Percentiles rank a stretch among this genome's conserved stretches.
These are phyloP conservation scores for Penicillium sp. DNA, from an alignment of 2,329 filamentous ascomycete genomes.

Conservation along the genomic window DNA sequence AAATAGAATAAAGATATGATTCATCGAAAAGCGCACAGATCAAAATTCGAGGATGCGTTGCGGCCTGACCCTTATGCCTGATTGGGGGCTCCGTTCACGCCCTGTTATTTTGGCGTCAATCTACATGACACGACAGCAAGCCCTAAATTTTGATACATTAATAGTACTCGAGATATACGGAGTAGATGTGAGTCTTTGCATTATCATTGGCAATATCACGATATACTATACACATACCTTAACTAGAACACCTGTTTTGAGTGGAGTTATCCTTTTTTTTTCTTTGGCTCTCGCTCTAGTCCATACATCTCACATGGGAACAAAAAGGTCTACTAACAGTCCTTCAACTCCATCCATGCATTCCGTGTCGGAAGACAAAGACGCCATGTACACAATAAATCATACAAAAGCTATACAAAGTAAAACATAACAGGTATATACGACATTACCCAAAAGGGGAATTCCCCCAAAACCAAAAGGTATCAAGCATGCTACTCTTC, in stretches of 20 bases:
- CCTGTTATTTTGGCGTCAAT: conserved; percentile 6
- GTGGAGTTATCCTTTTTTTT: conserved; percentile 9
- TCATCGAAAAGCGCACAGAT: conserved; percentile 17
- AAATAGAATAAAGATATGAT: conserved; percentile 7
- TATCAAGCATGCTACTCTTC: conserved; percentile 20
- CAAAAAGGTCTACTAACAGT: conserved; percentile 9
- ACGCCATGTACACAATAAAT: conserved; percentile 26
- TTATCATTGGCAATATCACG: not conserved
- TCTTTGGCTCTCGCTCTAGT: conserved; percentile 2
- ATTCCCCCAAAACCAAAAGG: not conserved
- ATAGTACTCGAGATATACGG: not conserved
- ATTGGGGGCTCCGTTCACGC: conserved; percentile 13
- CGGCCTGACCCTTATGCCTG: conserved; percentile 23
- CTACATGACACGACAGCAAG: conserved; percentile 3
- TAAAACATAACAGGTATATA: conserved; percentile 14
- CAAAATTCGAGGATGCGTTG: conserved; percentile 18
- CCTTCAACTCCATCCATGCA: conserved; percentile 30
- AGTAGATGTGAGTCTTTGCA: not conserved
- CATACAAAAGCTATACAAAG: conserved; percentile 14
- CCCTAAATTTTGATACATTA: not conserved
- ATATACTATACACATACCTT: not conserved
- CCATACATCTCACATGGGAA: conserved; percentile 7
- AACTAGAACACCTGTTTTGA: not conserved
- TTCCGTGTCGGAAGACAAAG: conserved; percentile 21
- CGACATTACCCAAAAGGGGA: conserved; percentile 4